These are phyloP conservation scores for Nadsonia commutata DNA, from an alignment of 1,139 yeast genomes.

Conservation along the genomic window DNA sequence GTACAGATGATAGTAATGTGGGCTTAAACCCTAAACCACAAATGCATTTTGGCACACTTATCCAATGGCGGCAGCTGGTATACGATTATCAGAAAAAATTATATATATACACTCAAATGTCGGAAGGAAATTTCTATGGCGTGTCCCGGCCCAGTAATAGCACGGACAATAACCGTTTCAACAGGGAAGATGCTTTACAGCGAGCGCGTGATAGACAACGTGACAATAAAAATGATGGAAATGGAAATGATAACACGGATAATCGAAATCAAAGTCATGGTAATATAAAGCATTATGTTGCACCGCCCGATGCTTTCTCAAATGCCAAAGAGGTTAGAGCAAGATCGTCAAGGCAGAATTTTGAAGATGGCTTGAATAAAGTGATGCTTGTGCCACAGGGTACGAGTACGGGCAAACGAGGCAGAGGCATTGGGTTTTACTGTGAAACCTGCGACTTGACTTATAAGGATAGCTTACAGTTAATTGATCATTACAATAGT, in stretches of 20 bases:
- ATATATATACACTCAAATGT: neutral
- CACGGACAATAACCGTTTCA: neutral
- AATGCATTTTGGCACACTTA: no score
- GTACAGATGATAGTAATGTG: no score
- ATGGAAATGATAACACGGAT: neutral
- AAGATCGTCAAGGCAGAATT: constrained; percentile 21
- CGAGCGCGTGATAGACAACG: neutral
- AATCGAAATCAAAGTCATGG: neutral
- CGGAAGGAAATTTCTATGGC: neutral
- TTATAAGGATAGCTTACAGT: constrained; percentile 66
- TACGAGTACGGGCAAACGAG: constrained; percentile 33
- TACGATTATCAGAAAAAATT: neutral
- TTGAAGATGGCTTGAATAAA: constrained; percentile 31
- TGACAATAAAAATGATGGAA: neutral
- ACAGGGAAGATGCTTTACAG: neutral
- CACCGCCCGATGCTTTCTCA: neutral
- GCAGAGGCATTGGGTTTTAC: constrained; percentile 64
- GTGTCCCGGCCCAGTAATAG: neutral
- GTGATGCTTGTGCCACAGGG: constrained; percentile 31
- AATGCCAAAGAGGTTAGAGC: constrained; percentile 17
- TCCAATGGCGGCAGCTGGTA: neutral
- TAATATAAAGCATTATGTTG: neutral
- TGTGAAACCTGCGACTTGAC: constrained; percentile 72
- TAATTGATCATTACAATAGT: constrained; percentile 71
- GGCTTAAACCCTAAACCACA: no score